These are phyloP conservation scores for Pyrus bretschneideri DNA, from an alignment of 306 rosid species.

Conservation along the genomic window DNA sequence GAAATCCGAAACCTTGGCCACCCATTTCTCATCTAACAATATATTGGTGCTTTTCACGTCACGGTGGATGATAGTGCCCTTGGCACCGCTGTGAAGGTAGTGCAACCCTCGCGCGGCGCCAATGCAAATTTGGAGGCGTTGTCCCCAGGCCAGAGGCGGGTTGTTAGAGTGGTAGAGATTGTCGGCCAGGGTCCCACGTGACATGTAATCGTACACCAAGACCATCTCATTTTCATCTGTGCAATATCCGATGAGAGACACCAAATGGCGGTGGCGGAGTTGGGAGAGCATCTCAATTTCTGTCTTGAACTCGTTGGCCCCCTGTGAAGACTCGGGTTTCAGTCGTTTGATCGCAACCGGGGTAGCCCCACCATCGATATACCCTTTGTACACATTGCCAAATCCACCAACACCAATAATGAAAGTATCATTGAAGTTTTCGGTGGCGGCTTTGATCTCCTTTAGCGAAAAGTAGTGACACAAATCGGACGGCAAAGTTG, in stretches of 20 bases:
- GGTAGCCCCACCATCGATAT: neutral
- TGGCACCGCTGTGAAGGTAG: slow-evolving; percentile 11
- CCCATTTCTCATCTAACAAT: slow-evolving; percentile 17
- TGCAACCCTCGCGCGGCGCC: slow-evolving; percentile 18
- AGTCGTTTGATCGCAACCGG: slow-evolving; percentile 26
- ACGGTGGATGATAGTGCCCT: slow-evolving; percentile 9
- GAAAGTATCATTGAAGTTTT: slow-evolving; percentile 11
- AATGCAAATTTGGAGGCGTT: neutral
- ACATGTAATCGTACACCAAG: slow-evolving; percentile 19
- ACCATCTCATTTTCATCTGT: slow-evolving; percentile 11
- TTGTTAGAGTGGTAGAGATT: slow-evolving; percentile 3
- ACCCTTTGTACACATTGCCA: slow-evolving; percentile 31
- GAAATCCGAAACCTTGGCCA: slow-evolving; percentile 23
- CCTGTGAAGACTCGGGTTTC: neutral
- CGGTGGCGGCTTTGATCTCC: slow-evolving; percentile 29
- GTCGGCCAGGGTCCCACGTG: slow-evolving; percentile 6
- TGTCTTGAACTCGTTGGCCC: slow-evolving; percentile 18
- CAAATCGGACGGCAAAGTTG: slow-evolving; percentile 11
- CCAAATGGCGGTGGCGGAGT: slow-evolving; percentile 18
- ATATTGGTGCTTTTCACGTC: slow-evolving; percentile 22
- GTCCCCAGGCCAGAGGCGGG: slow-evolving; percentile 8
- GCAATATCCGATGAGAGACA: slow-evolving; percentile 15
- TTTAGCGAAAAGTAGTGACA: slow-evolving; percentile 25
- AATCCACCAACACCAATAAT: slow-evolving; percentile 36
- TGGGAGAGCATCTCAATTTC: slow-evolving; percentile 27